Evolutionary conservation across 257 asterid species (phyloP).

Genomic region (Solanum pinnatisectum): DNA sequence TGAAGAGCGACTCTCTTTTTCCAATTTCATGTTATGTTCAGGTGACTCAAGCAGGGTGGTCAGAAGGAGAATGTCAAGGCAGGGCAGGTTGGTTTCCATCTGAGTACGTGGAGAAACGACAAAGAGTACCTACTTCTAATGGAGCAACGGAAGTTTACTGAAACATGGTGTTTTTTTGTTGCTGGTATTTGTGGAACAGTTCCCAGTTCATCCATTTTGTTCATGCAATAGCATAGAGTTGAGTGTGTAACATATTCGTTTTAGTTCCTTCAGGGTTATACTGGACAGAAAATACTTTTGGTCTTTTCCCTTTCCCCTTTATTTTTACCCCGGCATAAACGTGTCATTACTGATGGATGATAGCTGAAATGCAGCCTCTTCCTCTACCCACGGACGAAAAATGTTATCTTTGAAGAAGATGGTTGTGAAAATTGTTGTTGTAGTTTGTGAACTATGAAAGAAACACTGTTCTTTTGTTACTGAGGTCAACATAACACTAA

Average conservation of each 20-base stretch:
- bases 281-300: not conserved
- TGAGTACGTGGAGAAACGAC: constrained; percentile 71
- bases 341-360: not conserved
- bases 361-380: not conserved
- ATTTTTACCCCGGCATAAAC: not conserved
- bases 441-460: not conserved
- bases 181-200: not conserved
- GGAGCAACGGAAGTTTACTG: constrained; percentile 57
- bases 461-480: not conserved
- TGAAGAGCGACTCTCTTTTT: not conserved
- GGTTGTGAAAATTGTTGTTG: not conserved
- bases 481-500: not conserved
- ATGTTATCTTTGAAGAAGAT: not conserved
- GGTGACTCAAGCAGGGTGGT: constrained; percentile 92
- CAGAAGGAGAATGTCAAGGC: constrained; percentile 95
- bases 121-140: constrained; percentile 53
- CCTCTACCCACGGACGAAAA: not conserved
- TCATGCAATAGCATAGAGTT: not conserved
- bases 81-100: constrained; percentile 96
- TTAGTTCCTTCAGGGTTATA: not conserved
- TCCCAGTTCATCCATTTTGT: not conserved
- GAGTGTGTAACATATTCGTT: not conserved
- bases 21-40: constrained; percentile 4
- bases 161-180: not conserved
- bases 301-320: not conserved